phyloP scores from a whole-genome alignment of 768 basidiomycete species.

The Tricholomella constricta region DNA sequence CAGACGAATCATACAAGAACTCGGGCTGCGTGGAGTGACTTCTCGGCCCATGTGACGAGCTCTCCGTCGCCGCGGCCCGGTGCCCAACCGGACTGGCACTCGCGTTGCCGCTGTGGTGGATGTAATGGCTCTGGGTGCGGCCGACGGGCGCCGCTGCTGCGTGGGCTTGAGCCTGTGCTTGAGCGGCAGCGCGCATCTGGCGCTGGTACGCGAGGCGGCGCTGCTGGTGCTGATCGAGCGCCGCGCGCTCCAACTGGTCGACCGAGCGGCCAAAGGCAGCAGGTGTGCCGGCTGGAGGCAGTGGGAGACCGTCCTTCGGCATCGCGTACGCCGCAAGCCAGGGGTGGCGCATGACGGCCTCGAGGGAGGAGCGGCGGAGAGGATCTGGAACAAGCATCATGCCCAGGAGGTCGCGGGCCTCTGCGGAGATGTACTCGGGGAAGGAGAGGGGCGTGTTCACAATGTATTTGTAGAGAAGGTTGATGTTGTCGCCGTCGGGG shows the following conservation, averaged over 20 bases:
- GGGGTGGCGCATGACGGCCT: constrained; percentile 80
- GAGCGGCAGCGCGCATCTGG: constrained; percentile 67
- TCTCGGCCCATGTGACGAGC: constrained; percentile 33
- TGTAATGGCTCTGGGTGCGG: constrained; percentile 58
- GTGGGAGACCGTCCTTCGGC: constrained; percentile 22
- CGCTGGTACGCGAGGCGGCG: constrained; percentile 81
- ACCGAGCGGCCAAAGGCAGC: constrained; percentile 67
- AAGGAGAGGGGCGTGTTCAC: constrained; percentile 95
- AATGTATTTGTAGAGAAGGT: constrained; percentile 97
- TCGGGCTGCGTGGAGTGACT: constrained; percentile 70
- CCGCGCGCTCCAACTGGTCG: constrained; percentile 75
- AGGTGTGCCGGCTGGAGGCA: constrained; percentile 28
- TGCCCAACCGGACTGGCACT: constrained; percentile 15
- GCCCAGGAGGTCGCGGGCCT: constrained; percentile 80
- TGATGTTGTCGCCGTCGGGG: constrained; percentile 99
- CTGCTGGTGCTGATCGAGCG: constrained; percentile 83
- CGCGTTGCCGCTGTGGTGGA: constrained; percentile 40
- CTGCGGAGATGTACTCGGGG: constrained; percentile 89
- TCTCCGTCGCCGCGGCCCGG: constrained; percentile 32
- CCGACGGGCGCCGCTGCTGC: constrained; percentile 28
- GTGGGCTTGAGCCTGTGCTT: constrained; percentile 31
- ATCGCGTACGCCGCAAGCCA: constrained; percentile 75
- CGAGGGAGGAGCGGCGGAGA: constrained; percentile 70
- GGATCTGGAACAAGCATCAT: constrained; percentile 97
- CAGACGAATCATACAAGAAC: constrained; percentile 73